These are phyloP conservation scores for Magnaporthiopsis incrustans DNA, from an alignment of 2,329 filamentous ascomycete genomes.

Conservation along the genomic window DNA sequence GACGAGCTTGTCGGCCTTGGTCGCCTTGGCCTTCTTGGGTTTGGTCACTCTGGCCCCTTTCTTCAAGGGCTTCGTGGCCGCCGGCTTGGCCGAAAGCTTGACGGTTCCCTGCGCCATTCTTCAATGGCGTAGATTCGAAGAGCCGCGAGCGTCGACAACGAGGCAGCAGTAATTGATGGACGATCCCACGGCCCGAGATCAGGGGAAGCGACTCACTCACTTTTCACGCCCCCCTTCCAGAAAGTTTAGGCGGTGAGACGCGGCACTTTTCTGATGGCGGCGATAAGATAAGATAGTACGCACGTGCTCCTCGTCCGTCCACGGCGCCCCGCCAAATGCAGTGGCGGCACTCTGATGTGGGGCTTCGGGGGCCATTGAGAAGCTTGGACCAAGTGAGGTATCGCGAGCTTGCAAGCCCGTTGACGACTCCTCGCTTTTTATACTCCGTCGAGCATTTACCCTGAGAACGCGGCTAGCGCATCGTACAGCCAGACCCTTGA, in stretches of 20 bases:
- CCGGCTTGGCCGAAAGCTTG: conserved; percentile 38
- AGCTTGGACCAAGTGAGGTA: background rate
- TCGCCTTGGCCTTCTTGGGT: conserved; percentile 33
- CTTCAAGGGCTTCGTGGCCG: conserved; percentile 23
- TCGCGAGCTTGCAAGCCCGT: background rate
- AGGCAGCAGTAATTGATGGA: background rate
- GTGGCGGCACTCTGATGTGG: background rate
- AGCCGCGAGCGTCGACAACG: no score
- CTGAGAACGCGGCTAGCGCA: background rate
- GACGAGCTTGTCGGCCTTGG: conserved; percentile 41
- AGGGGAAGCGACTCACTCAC: background rate
- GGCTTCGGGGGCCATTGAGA: background rate
- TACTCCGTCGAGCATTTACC: background rate
- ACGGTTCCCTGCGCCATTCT: conserved; percentile 47
- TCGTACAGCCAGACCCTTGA: background rate
- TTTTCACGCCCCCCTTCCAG: background rate
- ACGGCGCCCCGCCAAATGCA: background rate
- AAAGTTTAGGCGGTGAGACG: background rate
- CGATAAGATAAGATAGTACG: background rate
- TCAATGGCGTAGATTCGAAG: background rate
- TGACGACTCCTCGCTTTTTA: background rate
- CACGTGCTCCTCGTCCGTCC: background rate
- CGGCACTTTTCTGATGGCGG: background rate
- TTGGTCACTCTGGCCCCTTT: conserved; percentile 40
- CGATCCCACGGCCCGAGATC: background rate